Evolutionary conservation across 1,284 basidiomycete species (phyloP), one percentile per base, ranked within the genome.

Genomic region (Exobasidium rhododendri): DNA sequence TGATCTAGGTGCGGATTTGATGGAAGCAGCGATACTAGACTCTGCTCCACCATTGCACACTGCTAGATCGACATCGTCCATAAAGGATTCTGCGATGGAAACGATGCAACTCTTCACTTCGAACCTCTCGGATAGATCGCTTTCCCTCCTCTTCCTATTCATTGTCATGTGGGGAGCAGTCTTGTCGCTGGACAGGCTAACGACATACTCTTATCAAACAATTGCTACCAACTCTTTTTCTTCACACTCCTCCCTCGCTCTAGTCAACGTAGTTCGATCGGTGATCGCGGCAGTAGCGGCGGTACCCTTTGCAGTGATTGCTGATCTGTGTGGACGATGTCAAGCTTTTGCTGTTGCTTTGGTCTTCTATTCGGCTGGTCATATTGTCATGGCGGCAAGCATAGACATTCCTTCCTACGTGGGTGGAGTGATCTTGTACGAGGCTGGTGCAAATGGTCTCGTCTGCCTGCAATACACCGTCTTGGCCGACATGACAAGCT

Each of bases 161-260:
- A 26, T 63, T 13, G 47, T 43, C 7, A 31, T 57, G n/a, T 64
- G 52, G 54, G 63, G 63, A 14, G 49, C 43, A 22, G 61, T 64
- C 22, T 61, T 64, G 10, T 63, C 32, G 24, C 56, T 64, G 17
- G 63, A 64, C 43, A 17, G 63, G 3, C 51, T 64, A 20, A 58
- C 59, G 29, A 53, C 63, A 14, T 58, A 45, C 32, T 63, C 61
- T 26, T 63, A 63, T 31, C 63, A 64, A 51, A 64, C 63, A 20
- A 55, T 64, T 1, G 63, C 63, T 4, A 51, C 60, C 24, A 64
- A 64, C 35, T 64, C 62, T 20, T 63, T 64, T 40, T 4, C 20
- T 6, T 29, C 22, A 13, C 63, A 64, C 28, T 63, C 61, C 20
- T 30, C 28, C 5, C 32, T 64, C 22, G 29, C 63, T 17, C 20